Evolutionary conservation across 257 asterid genomes (phyloP).

Genomic region (Rehmannia glutinosa): DNA sequence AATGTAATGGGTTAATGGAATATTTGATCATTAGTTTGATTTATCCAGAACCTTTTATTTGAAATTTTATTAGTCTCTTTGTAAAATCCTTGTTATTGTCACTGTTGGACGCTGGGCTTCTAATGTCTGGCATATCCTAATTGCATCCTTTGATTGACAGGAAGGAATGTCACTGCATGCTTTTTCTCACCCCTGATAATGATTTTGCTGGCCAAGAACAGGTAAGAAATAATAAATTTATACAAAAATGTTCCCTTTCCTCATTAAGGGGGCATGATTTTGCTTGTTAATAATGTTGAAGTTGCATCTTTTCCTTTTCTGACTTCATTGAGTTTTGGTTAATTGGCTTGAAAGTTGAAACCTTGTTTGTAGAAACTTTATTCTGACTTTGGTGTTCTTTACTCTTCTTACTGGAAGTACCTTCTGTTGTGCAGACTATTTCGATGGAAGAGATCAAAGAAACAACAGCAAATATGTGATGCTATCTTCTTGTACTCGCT

Average conservation of each 20-base stretch:
- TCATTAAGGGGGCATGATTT: no score
- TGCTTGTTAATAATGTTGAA: no score
- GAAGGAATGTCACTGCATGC: conserved; percentile 96
- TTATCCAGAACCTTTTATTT: background rate
- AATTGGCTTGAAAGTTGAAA: no score
- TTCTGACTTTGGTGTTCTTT: no score
- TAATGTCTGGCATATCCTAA: background rate
- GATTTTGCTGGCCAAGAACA: conserved; percentile 89
- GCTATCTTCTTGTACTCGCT: conserved; percentile 15
- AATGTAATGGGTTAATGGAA: background rate
- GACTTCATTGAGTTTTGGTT: conserved; percentile 4
- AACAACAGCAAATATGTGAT: conserved; percentile 73
- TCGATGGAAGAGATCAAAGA: conserved; percentile 75
- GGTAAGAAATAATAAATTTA: conserved; percentile 30
- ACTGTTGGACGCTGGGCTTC: background rate
- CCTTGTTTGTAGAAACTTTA: no score
- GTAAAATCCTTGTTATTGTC: background rate
- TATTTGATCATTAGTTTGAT: conserved; percentile 3
- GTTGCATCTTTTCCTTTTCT: background rate
- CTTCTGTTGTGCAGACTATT: conserved; percentile 49
- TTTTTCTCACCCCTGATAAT: conserved; percentile 75
- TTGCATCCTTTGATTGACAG: conserved; percentile 32
- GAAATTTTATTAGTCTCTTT: no score
- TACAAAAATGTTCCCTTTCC: no score
- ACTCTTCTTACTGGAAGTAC: background rate